Percentiles rank a stretch among this genome's conserved stretches.
Conservation (phyloP, 2,329 filamentous ascomycete genomes). For the Penicillium occitanis region DNA sequence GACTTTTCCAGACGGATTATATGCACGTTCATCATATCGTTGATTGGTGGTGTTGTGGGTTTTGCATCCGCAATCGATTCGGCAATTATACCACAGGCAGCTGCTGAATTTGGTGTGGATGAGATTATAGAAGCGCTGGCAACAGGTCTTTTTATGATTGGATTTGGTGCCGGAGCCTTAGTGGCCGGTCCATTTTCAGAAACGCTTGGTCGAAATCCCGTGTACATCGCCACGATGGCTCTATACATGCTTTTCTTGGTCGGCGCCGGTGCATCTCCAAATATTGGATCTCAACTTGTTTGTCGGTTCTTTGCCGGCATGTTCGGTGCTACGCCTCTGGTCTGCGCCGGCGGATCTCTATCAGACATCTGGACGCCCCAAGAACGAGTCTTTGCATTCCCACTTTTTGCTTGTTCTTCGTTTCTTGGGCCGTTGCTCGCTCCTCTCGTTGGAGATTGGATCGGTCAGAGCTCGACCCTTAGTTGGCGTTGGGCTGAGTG, state of each 20-base stretch:
- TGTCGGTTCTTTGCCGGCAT: slow-evolving; percentile 53
- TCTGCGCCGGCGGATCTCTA: slow-evolving; percentile 46
- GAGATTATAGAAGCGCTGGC: slow-evolving; percentile 47
- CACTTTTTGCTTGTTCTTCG: slow-evolving; percentile 50
- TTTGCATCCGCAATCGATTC: slow-evolving; percentile 52
- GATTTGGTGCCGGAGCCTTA: slow-evolving; percentile 49
- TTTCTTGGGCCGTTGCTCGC: slow-evolving; percentile 38
- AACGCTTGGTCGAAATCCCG: slow-evolving; percentile 49
- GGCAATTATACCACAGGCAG: slow-evolving; percentile 45
- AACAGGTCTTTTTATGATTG: slow-evolving; percentile 48
- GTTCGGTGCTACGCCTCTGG: slow-evolving; percentile 47
- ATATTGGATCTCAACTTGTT: slow-evolving; percentile 48
- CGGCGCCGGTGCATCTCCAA: slow-evolving; percentile 49
- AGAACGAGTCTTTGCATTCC: slow-evolving; percentile 52
- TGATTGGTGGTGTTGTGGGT: slow-evolving; percentile 51
- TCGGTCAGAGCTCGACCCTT: slow-evolving; percentile 38
- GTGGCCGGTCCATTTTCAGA: slow-evolving; percentile 51
- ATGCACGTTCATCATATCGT: slow-evolving; percentile 37
- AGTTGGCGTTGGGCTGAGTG: slow-evolving; percentile 53
- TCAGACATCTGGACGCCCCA: slow-evolving; percentile 49
- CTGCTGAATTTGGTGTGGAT: slow-evolving; percentile 45
- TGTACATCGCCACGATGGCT: slow-evolving; percentile 50
- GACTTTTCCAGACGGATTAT: slow-evolving; percentile 30
- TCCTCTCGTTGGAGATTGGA: slow-evolving; percentile 49
- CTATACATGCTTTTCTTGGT: slow-evolving; percentile 53